Evolutionary conservation across 495 filamentous ascomycete genomes (phyloP), one percentile per base, ranked within the genome.

Genomic region (Talaromyces wortmannii): DNA sequence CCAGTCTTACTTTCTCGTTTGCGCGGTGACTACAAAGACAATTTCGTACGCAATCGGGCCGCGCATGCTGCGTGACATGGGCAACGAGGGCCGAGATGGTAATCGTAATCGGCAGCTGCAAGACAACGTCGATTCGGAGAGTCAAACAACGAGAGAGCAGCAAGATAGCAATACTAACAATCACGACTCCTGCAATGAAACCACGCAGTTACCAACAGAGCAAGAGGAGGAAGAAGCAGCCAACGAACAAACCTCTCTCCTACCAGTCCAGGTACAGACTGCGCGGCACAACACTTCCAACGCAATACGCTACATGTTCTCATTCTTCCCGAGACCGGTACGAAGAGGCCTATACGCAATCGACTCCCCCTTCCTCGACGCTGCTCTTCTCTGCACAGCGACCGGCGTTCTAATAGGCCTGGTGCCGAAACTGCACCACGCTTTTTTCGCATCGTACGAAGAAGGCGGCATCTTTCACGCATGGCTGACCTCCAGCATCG

Each of bases 381-480:
- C 85, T 4, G 82, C 86, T 0, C 63, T 90, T 15, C 63, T 87
- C n/a, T 87, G 87, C 5, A 83, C 85, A 0, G 55, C 82, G 4
- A 57, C 85, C 16, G 87, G 86, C 13, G 76, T 73, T 4, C 55
- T 85, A 17, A 69, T 91, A 33, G 86, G 87, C 1, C 73, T 91
- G 7, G 68, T 78, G 0, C 85, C 86, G 3, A 59, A 76, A 4
- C 65, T 91, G 4, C 86, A 90, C 56, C 64, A 63, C 13, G 74
- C 81, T 6, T 90, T 92, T 63, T 91, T 92, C 70, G 78, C 71
- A 52, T 61, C 71, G 4, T 73, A 76, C 17, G 59, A 80, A 12
- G 67, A 88, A n/a, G 89, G 88, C 2, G 87, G 89, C 2, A 82
- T 83, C 42, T 79, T 87, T 55, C 83, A 77, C 36, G 84, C 85